These are phyloP conservation scores for Crucibulum cyathiforme DNA, from an alignment of 1,284 basidiomycete species.

Conservation along the genomic window DNA sequence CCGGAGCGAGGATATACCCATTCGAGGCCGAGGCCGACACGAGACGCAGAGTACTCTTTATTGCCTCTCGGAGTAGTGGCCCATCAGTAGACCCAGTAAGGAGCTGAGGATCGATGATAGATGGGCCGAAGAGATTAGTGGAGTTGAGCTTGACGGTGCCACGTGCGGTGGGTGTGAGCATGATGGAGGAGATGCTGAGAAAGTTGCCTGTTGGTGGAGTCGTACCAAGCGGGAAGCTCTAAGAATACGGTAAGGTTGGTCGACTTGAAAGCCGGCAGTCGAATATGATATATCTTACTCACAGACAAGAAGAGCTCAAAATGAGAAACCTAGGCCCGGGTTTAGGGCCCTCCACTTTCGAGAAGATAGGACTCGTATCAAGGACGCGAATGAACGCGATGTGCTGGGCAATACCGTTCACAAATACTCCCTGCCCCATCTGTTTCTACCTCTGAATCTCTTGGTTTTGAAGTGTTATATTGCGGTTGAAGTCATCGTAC, in stretches of 20 bases:
- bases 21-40: background rate
- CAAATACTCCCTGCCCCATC: background rate
- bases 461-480: background rate
- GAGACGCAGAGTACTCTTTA: background rate
- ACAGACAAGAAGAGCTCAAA: slow-evolving; percentile 10
- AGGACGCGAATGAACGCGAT: slow-evolving; percentile 12
- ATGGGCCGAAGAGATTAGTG: background rate
- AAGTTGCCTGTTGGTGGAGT: background rate
- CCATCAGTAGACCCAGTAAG: background rate
- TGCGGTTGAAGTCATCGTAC: background rate
- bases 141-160: background rate
- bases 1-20: background rate
- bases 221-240: background rate
- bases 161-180: background rate
- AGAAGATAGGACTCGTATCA: slow-evolving; percentile 7
- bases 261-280: background rate
- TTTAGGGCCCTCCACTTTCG: slow-evolving; percentile 8
- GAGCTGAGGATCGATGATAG: background rate
- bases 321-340: slow-evolving; percentile 11
- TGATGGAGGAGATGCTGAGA: background rate
- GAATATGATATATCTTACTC: background rate
- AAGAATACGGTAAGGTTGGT: background rate
- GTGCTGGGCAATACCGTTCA: slow-evolving; percentile 2
- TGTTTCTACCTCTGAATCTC: background rate
- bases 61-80: background rate